These are phyloP conservation scores for Oryza coarctata DNA, from an alignment of 176 grass and related monocot species.

Conservation along the genomic window DNA sequence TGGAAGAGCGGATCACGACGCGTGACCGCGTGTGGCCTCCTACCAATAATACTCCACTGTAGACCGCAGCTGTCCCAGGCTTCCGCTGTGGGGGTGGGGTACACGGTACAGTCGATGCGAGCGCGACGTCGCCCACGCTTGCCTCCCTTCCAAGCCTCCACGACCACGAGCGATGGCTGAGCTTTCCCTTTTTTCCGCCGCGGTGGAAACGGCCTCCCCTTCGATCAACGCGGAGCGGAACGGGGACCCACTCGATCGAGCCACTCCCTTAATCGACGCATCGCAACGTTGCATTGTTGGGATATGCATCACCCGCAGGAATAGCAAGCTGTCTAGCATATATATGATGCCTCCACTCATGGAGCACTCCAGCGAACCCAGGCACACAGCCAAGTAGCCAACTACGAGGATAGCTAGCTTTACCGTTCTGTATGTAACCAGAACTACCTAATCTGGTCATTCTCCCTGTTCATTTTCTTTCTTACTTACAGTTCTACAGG, in stretches of 20 bases:
- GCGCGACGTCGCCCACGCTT: not conserved
- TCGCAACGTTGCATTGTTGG: not conserved
- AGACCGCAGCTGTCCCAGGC: not conserved
- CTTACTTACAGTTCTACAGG: not conserved
- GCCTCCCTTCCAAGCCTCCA: not conserved
- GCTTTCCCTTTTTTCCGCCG: not conserved
- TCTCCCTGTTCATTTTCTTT: not conserved
- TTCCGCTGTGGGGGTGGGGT: not conserved
- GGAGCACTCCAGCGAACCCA: not conserved
- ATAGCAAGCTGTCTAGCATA: not conserved
- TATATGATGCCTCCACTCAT: not conserved
- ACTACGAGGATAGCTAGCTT: not conserved
- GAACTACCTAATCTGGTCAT: not conserved
- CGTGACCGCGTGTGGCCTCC: not conserved
- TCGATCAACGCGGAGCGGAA: not conserved
- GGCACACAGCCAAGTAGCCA: too few species aligned
- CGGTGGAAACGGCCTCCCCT: not conserved
- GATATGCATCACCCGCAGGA: not conserved
- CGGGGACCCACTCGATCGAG: not conserved
- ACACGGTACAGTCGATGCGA: not conserved
- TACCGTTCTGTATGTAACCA: not conserved
- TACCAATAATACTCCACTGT: not conserved
- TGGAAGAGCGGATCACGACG: not conserved
- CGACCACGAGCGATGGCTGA: too few species aligned
- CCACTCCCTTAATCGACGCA: not conserved